Conservation (phyloP, 2,329 filamentous ascomycete genomes). For the Aureobasidium leucospermi region DNA sequence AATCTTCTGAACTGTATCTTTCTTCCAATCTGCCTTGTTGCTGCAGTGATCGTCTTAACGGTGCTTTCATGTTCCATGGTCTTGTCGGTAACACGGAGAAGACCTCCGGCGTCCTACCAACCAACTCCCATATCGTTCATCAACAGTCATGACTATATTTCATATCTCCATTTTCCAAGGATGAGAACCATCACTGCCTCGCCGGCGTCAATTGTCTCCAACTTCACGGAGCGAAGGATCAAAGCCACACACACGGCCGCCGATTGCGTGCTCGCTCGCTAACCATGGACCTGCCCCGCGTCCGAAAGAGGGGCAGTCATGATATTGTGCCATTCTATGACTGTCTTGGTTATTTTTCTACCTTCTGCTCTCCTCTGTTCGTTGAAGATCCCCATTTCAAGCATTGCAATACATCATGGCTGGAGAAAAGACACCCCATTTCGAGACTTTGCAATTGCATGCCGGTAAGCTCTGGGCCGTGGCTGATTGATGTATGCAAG, state of each 20-base stretch:
- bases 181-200: too few relatives aligned
- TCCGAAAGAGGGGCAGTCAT: background rate
- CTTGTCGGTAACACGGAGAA: too few relatives aligned
- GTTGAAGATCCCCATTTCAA: background rate
- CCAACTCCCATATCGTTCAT: too few relatives aligned
- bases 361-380: background rate
- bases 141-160: too few relatives aligned
- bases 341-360: background rate
- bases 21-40: too few relatives aligned
- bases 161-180: too few relatives aligned
- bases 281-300: background rate
- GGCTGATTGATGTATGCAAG: too few relatives aligned
- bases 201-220: background rate
- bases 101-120: too few relatives aligned
- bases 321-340: background rate
- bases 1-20: background rate
- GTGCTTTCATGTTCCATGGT: background rate
- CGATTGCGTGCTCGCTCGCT: background rate
- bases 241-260: background rate
- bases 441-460: slow-evolving; percentile 46
- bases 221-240: background rate
- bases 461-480: slow-evolving; percentile 30
- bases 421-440: slow-evolving; percentile 27
- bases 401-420: background rate
- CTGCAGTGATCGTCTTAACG: too few relatives aligned